phyloP scores from a whole-genome alignment of 1,284 basidiomycete species.

The Malassezia brasiliensis region DNA sequence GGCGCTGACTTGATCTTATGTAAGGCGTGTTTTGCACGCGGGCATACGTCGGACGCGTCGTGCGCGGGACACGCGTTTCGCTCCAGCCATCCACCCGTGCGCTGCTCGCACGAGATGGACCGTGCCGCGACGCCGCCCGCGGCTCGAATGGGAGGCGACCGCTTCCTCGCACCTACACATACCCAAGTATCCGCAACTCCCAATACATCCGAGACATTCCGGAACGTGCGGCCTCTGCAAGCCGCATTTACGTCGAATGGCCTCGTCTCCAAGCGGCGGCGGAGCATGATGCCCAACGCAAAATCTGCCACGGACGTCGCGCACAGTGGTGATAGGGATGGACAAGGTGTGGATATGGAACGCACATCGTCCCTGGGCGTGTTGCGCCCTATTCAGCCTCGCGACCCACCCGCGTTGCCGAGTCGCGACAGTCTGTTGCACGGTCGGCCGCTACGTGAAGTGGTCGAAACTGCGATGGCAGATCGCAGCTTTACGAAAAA shows the following conservation, averaged over 20 bases:
- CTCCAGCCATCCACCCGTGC: neutral
- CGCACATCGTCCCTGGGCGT: neutral
- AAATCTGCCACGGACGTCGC: neutral
- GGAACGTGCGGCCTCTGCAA: slow-evolving; percentile 49
- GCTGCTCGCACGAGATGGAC: neutral
- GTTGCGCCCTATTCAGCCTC: neutral
- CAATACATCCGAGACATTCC: slow-evolving; percentile 49
- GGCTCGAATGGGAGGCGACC: neutral
- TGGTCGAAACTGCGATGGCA: slow-evolving; percentile 39
- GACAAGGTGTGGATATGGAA: neutral
- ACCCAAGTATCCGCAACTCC: neutral
- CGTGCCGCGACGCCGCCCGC: slow-evolving; percentile 1
- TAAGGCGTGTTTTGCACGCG: neutral
- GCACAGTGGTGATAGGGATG: neutral
- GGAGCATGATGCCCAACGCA: neutral
- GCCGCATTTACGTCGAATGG: slow-evolving; percentile 50
- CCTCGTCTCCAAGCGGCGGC: slow-evolving; percentile 46
- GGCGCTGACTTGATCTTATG: neutral
- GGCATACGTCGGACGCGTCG: slow-evolving; percentile 1
- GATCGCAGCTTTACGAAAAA: slow-evolving; percentile 22
- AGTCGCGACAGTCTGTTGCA: slow-evolving; percentile 19
- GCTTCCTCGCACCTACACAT: neutral
- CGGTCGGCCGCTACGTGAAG: slow-evolving; percentile 37
- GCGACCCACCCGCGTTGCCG: neutral
- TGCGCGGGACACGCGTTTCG: slow-evolving; percentile 1